Base-by-base conservation (phyloP, 306 rosid genomes). In the Medicago truncatula region DNA sequence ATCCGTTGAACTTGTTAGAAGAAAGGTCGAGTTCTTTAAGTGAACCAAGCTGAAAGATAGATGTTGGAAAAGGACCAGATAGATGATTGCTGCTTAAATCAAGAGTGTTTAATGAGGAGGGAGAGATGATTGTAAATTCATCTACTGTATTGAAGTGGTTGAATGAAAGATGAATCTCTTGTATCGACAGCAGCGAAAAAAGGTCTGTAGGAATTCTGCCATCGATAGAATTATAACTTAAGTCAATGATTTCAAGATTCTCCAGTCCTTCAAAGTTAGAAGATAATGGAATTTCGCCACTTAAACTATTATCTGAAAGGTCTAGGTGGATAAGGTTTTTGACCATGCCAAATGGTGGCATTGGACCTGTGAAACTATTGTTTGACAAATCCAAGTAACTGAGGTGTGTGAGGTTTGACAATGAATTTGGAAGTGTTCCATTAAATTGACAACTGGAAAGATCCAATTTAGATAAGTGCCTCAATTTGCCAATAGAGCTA, bases 1-100 rank as follows among this genome's bases (percentile, higher is more conserved):
- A 6, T 9, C 89, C 96, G 0, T 10, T 83, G 58, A 90, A 82
- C 18, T 79, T 90, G 87, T 92, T 90, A 34, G 83, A 83, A 39
- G 97, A 61, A 21, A 92, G 87, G 39, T 15, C 63, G n/a, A 90
- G 85, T 14, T 38, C 4, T 8, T 18, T 31, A 0, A 90, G 93
- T n/a, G 11, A 16, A 1, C 6, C 12, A 17, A 92, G 74, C 13
- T 78, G 43, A 11, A 77, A 80, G 74, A 92, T 57, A 0, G 75
- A 78, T 2, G 0, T 2, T 0, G 91, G 96, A 59, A 92, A 60
- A 3, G 67, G 61, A 5, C 97, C 93, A 43, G 79, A 80, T 56
- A 90, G 46, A 1, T 56, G 25, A 53, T 92, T 92, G 78, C 67
- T 62, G 3, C 80, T 64, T 74, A 92, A 76, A 74, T 83, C 87